These are phyloP conservation scores for Polyplosphaeria fusca DNA, from an alignment of 495 filamentous ascomycete species.

Conservation along the genomic window DNA sequence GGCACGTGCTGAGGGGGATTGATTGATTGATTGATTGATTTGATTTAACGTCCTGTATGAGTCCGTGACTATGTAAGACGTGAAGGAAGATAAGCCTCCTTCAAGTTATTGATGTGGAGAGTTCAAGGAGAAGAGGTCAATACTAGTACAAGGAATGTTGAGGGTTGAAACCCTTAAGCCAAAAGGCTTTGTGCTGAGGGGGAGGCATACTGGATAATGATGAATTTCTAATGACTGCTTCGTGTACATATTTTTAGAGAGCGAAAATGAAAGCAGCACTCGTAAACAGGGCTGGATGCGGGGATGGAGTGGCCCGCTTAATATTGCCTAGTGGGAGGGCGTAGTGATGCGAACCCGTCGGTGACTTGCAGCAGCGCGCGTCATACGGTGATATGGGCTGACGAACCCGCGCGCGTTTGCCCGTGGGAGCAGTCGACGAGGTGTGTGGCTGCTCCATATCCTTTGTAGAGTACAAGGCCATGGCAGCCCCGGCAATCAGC, in stretches of 20 bases:
- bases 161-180: no score
- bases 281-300: not conserved
- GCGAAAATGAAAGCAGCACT: not conserved
- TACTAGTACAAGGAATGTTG: not conserved
- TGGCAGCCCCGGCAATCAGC: no score
- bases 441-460: no score
- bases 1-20: no score
- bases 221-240: slow-evolving; percentile 13
- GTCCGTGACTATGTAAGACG: no score
- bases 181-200: no score
- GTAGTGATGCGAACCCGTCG: slow-evolving; percentile 11
- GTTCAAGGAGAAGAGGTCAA: not conserved
- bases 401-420: slow-evolving; percentile 5
- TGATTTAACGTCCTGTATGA: no score
- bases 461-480: no score
- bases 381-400: not conserved
- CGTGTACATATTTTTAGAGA: slow-evolving; percentile 5
- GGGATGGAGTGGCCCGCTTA: not conserved
- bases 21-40: no score
- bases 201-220: slow-evolving; percentile 21
- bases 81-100: no score
- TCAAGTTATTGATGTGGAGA: not conserved
- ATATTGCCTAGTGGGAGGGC: slow-evolving; percentile 6
- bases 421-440: no score
- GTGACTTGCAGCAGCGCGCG: slow-evolving; percentile 17